A percentile compares a stretch with the other conserved stretches of the same genome.
Evolutionary conservation across 805 yeast genomes (phyloP).

Genomic region (Cyberlindnera suaveolens): DNA sequence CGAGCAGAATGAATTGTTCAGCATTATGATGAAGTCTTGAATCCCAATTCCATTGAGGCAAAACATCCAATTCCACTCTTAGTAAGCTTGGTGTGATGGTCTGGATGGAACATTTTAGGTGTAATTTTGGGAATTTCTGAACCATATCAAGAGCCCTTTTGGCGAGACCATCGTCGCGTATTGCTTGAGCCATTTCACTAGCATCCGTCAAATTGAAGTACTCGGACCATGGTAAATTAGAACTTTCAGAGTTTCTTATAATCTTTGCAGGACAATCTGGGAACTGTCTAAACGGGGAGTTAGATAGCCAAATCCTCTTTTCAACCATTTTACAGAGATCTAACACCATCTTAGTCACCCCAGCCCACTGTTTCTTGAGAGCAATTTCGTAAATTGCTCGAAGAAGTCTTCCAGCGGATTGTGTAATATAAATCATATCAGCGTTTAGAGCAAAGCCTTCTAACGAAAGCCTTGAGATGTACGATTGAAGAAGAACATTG

Average conservation of each 20-base stretch:
- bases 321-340: slow-evolving; percentile 78
- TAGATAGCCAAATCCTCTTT: slow-evolving; percentile 74
- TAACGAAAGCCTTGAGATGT: slow-evolving; percentile 67
- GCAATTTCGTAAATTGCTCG: slow-evolving; percentile 83
- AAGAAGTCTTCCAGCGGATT: slow-evolving; percentile 84
- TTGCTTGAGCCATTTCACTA: slow-evolving; percentile 77
- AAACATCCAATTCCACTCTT: slow-evolving; percentile 57
- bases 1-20: slow-evolving; percentile 63
- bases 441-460: slow-evolving; percentile 90
- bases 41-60: slow-evolving; percentile 81
- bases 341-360: slow-evolving; percentile 48
- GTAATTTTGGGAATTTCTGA: slow-evolving; percentile 66
- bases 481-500: slow-evolving; percentile 75
- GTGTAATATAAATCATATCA: slow-evolving; percentile 90
- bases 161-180: slow-evolving; percentile 66
- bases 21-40: slow-evolving; percentile 49
- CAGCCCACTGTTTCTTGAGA: slow-evolving; percentile 65
- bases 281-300: slow-evolving; percentile 84
- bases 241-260: slow-evolving; percentile 67
- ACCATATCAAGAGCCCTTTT: slow-evolving; percentile 51
- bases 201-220: slow-evolving; percentile 62
- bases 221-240: slow-evolving; percentile 76
- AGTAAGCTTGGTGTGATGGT: slow-evolving; percentile 72
- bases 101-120: slow-evolving; percentile 54
- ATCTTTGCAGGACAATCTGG: slow-evolving; percentile 63